phyloP scores from a whole-genome alignment of 805 yeast species.

The Cephaloascus fragrans region DNA sequence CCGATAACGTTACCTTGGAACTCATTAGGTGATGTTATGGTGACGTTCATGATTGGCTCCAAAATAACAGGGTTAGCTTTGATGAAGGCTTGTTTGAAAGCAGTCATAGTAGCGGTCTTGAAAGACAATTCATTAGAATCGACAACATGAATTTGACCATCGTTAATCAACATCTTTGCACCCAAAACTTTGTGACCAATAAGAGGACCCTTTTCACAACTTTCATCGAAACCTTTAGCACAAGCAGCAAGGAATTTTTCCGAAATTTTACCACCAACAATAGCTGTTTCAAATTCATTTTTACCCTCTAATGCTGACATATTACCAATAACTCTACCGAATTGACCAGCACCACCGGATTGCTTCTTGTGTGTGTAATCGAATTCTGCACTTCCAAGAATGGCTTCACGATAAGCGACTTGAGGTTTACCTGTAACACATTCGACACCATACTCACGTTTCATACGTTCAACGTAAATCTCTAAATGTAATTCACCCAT shows the following conservation, averaged over 20 bases:
- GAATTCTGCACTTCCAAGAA: slow-evolving; percentile 60
- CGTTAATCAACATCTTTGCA: slow-evolving; percentile 85
- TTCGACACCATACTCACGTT: slow-evolving; percentile 92
- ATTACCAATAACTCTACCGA: slow-evolving; percentile 89
- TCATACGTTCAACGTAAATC: slow-evolving; percentile 96
- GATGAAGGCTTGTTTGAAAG: slow-evolving; percentile 86
- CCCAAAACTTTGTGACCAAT: slow-evolving; percentile 93
- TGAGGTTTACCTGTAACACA: slow-evolving; percentile 96
- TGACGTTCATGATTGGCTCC: slow-evolving; percentile 94
- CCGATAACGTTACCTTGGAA: slow-evolving; percentile 94
- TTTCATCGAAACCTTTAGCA: slow-evolving; percentile 91
- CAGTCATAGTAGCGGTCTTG: slow-evolving; percentile 84
- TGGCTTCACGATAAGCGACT: slow-evolving; percentile 95
- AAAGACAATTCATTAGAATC: slow-evolving; percentile 95
- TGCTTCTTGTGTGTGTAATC: slow-evolving; percentile 97
- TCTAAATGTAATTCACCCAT: slow-evolving; percentile 98
- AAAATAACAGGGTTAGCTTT: slow-evolving; percentile 77
- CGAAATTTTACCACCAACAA: slow-evolving; percentile 95
- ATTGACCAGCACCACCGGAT: slow-evolving; percentile 99
- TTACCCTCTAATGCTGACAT: slow-evolving; percentile 55
- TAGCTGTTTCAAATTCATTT: slow-evolving; percentile 73
- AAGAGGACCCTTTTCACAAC: slow-evolving; percentile 92
- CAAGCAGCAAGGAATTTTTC: slow-evolving; percentile 93
- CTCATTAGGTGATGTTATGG: slow-evolving; percentile 90
- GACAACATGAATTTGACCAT: slow-evolving; percentile 95